A percentile compares a stretch with the other conserved stretches of the same genome.
phyloP scores from a whole-genome alignment of 495 filamentous ascomycete genomes.

The Hyaloscypha hepaticicola region DNA sequence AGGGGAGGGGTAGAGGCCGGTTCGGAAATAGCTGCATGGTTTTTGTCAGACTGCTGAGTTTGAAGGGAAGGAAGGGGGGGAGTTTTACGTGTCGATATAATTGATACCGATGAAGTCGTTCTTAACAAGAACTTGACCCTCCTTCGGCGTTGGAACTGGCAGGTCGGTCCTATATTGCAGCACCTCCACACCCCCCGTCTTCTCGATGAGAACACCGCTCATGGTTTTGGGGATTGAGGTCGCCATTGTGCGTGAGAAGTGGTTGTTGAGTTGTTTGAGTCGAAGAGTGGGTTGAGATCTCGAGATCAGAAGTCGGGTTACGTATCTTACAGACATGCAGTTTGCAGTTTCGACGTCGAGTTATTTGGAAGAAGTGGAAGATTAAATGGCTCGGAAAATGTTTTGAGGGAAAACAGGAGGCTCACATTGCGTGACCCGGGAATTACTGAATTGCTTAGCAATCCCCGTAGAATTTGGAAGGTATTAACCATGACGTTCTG shows the following conservation, averaged over 20 bases:
- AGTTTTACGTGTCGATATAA: conserved; percentile 73
- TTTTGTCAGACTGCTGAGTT: neutral
- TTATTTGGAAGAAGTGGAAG: neutral
- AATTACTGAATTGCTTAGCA: neutral
- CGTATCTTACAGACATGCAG: conserved; percentile 21
- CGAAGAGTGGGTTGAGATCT: conserved; percentile 8
- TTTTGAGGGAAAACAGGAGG: too few species aligned
- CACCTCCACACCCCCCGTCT: conserved; percentile 76
- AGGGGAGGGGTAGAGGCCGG: conserved; percentile 75
- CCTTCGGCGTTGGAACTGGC: conserved; percentile 69
- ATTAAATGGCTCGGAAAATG: too few species aligned
- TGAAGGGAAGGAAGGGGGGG: conserved; percentile 18
- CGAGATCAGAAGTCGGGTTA: conserved; percentile 10
- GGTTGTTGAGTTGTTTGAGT: conserved; percentile 22
- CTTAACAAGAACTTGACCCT: conserved; percentile 77
- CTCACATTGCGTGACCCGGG: neutral
- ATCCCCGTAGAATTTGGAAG: neutral
- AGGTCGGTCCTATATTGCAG: conserved; percentile 72
- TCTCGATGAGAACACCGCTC: conserved; percentile 73
- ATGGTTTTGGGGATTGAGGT: conserved; percentile 53
- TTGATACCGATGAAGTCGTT: conserved; percentile 87
- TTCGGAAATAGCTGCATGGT: conserved; percentile 84
- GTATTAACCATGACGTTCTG: neutral
- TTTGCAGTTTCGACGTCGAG: neutral
- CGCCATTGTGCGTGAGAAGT: conserved; percentile 41